Evolutionary conservation across 164 flowering plant genomes (phyloP), one percentile per base, ranked within the genome.

Genomic region (Nymphaea colorata): DNA sequence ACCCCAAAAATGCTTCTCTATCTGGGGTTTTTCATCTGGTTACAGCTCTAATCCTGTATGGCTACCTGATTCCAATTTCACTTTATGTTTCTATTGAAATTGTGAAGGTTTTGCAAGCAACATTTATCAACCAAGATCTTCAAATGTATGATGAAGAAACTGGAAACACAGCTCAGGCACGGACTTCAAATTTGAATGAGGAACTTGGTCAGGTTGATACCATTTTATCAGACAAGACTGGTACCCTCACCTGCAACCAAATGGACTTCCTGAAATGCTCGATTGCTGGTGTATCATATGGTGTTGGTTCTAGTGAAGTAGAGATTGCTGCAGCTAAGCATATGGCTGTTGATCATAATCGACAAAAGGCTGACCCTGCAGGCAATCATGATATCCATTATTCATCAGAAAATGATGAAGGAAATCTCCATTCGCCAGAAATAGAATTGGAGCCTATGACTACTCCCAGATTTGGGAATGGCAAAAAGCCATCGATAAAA

Each of bases 211-310:
- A 88, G 78, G 97, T 91, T 62, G 87, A 87, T 62, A 88, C 91
- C 43, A 87, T 91, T 61, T 87, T 88, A 57, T 91, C 95, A 10
- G 97, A 88, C 76, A 91, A 91, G 72, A 91, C 97, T 2, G 97
- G 97, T 62, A 91, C 95, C 41, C 75, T 91, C 76, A 91, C 97
- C 44, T 91, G 93, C 80, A 91, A 91, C 73, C 87, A 87, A 36
- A 88, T 91, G 97, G 91, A 87, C 67, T 91, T 91, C 61, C 80
- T 91, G 71, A 87, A 88, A 79, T 91, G 95, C 73, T 84, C 95
- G 5, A 74, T 87, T 36, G 91, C 84, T 18, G 95, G 97, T n/a
- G 77, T 79, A 7, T 76, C 90, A 18, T 91, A 88, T 77, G 97
- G 97, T 42, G 75, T 75, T 59, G 85, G 86, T 64, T 70, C 86